Percentiles rank a stretch among this genome's conserved stretches.
Conservation (phyloP, 768 basidiomycete species). For the Rhodocollybia butyracea region DNA sequence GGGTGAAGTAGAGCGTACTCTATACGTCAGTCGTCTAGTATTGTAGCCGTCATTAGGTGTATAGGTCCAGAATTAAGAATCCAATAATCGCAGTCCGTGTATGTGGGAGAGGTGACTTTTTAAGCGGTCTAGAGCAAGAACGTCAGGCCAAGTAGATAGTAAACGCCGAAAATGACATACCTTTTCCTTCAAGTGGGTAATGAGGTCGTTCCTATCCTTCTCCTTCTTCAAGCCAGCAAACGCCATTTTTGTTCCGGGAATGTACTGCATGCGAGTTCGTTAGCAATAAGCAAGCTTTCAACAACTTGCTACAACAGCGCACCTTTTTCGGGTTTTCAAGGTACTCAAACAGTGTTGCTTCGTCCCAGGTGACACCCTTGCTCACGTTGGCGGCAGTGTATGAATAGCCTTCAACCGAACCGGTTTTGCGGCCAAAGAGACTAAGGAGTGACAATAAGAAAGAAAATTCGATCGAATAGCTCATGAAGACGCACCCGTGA, state of each 20-base stretch:
- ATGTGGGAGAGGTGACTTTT: not conserved
- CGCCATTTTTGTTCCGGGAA: slow-evolving; percentile 98
- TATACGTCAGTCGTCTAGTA: slow-evolving; percentile 4
- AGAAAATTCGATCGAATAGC: not conserved
- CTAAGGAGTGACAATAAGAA: slow-evolving; percentile 31
- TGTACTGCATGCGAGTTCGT: slow-evolving; percentile 52
- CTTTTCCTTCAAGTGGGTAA: slow-evolving; percentile 76
- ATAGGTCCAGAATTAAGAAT: not conserved
- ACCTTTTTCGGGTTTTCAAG: slow-evolving; percentile 98
- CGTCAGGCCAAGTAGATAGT: slow-evolving; percentile 16
- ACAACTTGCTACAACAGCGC: slow-evolving; percentile 15
- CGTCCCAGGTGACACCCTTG: slow-evolving; percentile 87
- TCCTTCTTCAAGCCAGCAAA: slow-evolving; percentile 99
- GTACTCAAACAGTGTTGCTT: slow-evolving; percentile 91
- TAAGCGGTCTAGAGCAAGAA: not conserved
- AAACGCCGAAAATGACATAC: slow-evolving; percentile 38
- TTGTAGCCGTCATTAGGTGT: not conserved
- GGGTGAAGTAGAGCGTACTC: not conserved
- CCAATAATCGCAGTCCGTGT: not conserved
- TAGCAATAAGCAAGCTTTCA: not conserved
- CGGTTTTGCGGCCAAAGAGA: slow-evolving; percentile 82
- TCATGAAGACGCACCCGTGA: slow-evolving; percentile 62
- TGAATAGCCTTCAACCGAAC: slow-evolving; percentile 80
- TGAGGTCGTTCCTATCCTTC: slow-evolving; percentile 93
- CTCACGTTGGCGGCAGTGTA: slow-evolving; percentile 95